phyloP scores from a whole-genome alignment of 1,139 yeast genomes.

The Taphrina communis region DNA sequence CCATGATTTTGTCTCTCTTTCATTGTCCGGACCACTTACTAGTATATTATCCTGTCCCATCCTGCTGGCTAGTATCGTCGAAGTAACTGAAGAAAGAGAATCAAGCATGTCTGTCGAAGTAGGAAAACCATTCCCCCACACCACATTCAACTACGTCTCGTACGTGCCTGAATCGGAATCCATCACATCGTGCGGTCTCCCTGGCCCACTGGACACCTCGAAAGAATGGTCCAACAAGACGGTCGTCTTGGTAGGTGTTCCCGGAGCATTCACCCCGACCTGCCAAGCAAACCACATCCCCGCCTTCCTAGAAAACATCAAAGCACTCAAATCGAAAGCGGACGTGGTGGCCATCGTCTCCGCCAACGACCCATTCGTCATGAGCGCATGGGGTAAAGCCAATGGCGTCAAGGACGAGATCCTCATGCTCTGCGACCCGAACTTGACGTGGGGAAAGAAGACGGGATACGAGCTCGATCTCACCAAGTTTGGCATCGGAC shows the following conservation, averaged over 20 bases:
- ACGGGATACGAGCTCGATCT: slow-evolving; percentile 67
- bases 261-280: slow-evolving; percentile 88
- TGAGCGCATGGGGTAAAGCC: slow-evolving; percentile 58
- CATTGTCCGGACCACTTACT: background rate
- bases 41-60: background rate
- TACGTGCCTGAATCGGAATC: slow-evolving; percentile 56
- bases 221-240: slow-evolving; percentile 58
- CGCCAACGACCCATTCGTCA: slow-evolving; percentile 83
- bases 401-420: slow-evolving; percentile 49
- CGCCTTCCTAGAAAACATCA: slow-evolving; percentile 46
- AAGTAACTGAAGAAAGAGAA: too few relatives aligned
- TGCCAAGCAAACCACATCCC: slow-evolving; percentile 86
- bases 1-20: slow-evolving; percentile 3
- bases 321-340: slow-evolving; percentile 66
- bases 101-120: slow-evolving; percentile 30
- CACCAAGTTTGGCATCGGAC: slow-evolving; percentile 64
- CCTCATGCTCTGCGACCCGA: slow-evolving; percentile 49
- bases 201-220: slow-evolving; percentile 60
- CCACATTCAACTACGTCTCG: slow-evolving; percentile 65
- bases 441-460: slow-evolving; percentile 49
- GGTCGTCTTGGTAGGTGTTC: slow-evolving; percentile 77
- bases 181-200: slow-evolving; percentile 62
- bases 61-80: too few relatives aligned
- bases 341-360: slow-evolving; percentile 73
- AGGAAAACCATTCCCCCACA: slow-evolving; percentile 59